A percentile compares a stretch with the other conserved stretches of the same genome.
These are phyloP conservation scores for Cytospora leucostoma DNA, from an alignment of 2,329 filamentous ascomycete species.

Conservation along the genomic window DNA sequence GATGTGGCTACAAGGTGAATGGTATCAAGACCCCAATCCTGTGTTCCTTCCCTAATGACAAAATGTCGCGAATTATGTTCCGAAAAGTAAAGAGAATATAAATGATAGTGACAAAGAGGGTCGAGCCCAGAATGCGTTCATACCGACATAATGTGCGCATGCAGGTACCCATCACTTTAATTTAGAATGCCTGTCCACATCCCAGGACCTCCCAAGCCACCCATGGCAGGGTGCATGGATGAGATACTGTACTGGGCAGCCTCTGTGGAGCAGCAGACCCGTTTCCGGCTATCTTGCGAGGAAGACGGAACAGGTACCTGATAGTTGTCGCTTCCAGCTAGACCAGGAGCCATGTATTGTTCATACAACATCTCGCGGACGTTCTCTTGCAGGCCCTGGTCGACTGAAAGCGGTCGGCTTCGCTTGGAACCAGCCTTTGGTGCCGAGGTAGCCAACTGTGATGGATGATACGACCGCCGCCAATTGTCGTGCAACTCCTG, in stretches of 20 bases:
- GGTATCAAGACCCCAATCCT: constrained; percentile 25
- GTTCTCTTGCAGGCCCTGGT: constrained; percentile 65
- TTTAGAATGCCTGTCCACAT: constrained; percentile 69
- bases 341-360: constrained; percentile 38
- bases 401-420: constrained; percentile 59
- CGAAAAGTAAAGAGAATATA: constrained; percentile 6
- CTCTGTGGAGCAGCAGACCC: constrained; percentile 67
- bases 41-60: neutral
- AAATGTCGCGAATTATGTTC: no score
- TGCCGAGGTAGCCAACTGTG: constrained; percentile 40
- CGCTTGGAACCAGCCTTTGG: constrained; percentile 55
- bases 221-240: constrained; percentile 51
- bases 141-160: neutral
- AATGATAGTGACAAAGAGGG: constrained; percentile 20
- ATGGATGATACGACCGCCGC: constrained; percentile 34
- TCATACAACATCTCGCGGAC: constrained; percentile 62
- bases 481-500: constrained; percentile 62
- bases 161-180: constrained; percentile 45
- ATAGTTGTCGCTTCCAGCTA: constrained; percentile 37
- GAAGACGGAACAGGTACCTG: constrained; percentile 45
- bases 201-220: constrained; percentile 56
- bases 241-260: constrained; percentile 51
- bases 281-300: constrained; percentile 58
- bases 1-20: constrained; percentile 8
- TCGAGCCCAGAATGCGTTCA: neutral